Percentiles rank a stretch among this genome's conserved stretches.
phyloP scores from a whole-genome alignment of 768 basidiomycete genomes.

The Rhizopogon vesiculosus region DNA sequence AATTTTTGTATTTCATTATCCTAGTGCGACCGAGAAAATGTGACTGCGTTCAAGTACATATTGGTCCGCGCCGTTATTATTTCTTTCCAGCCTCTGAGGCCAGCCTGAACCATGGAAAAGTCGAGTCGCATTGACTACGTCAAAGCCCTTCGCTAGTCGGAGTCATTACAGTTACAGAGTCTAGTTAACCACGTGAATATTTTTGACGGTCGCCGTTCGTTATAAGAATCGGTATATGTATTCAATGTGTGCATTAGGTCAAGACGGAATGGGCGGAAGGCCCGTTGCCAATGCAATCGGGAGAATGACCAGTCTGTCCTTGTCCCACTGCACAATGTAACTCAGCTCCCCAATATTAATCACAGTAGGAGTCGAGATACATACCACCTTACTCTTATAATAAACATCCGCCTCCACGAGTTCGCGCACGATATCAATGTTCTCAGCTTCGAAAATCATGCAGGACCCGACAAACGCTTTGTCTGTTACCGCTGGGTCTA shows the following conservation, averaged over 20 bases:
- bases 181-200: too few relatives aligned
- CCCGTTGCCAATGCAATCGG: conserved; percentile 34
- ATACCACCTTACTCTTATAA: conserved; percentile 20
- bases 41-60: too few relatives aligned
- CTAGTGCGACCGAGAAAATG: too few relatives aligned
- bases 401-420: conserved; percentile 20
- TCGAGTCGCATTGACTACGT: too few relatives aligned
- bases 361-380: not conserved
- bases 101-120: too few relatives aligned
- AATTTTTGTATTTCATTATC: too few relatives aligned
- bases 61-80: too few relatives aligned
- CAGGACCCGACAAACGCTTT: conserved; percentile 58
- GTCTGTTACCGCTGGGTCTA: conserved; percentile 38
- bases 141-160: too few relatives aligned
- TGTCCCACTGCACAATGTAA: conserved; percentile 47
- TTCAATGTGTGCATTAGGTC: not conserved
- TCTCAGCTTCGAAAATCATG: conserved; percentile 50
- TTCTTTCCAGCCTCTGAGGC: too few relatives aligned
- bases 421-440: conserved; percentile 36
- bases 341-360: not conserved
- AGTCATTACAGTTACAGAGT: too few relatives aligned
- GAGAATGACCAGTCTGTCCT: conserved; percentile 46
- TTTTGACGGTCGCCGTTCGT: too few relatives aligned
- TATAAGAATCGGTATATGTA: too few relatives aligned
- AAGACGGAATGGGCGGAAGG: conserved; percentile 7